Evolutionary conservation across 768 basidiomycete genomes (phyloP).

Genomic region (Lactifluus echinatus): DNA sequence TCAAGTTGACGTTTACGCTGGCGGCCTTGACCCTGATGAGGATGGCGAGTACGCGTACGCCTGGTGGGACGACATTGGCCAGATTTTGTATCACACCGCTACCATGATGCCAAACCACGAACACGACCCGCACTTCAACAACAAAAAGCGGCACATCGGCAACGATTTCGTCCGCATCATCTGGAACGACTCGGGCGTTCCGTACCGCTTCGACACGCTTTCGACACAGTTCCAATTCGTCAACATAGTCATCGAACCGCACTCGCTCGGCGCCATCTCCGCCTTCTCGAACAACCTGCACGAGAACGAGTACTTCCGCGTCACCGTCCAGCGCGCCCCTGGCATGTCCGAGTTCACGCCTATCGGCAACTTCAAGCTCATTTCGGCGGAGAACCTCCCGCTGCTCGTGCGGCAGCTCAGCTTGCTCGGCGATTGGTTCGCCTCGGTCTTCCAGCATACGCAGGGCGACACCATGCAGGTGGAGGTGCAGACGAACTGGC

Average conservation of each 20-base stretch:
- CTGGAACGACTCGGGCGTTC: constrained; percentile 93
- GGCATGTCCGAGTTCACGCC: constrained; percentile 95
- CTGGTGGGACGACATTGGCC: constrained; percentile 98
- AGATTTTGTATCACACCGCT: constrained; percentile 90
- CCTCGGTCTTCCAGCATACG: constrained; percentile 71
- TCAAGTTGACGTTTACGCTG: constrained; percentile 87
- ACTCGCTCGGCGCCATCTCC: constrained; percentile 74
- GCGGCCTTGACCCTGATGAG: constrained; percentile 81
- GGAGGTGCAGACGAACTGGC: constrained; percentile 88
- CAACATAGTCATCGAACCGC: constrained; percentile 95
- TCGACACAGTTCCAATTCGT: constrained; percentile 92
- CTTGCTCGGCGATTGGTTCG: constrained; percentile 83
- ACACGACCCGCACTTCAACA: constrained; percentile 59
- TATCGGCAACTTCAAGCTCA: constrained; percentile 87
- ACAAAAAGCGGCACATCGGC: constrained; percentile 94
- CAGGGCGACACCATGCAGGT: constrained; percentile 57
- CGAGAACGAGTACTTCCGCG: constrained; percentile 94
- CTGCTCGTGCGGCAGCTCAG: constrained; percentile 84
- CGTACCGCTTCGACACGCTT: constrained; percentile 88
- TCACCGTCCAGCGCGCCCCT: constrained; percentile 77
- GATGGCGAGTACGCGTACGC: constrained; percentile 97
- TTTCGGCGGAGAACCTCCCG: constrained; percentile 81
- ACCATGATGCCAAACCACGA: constrained; percentile 88
- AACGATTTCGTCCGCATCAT: constrained; percentile 95
- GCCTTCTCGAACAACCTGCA: constrained; percentile 78